Evolutionary conservation across 2,329 filamentous ascomycete species (phyloP).

Genomic region (Xylariaceae sp.): DNA sequence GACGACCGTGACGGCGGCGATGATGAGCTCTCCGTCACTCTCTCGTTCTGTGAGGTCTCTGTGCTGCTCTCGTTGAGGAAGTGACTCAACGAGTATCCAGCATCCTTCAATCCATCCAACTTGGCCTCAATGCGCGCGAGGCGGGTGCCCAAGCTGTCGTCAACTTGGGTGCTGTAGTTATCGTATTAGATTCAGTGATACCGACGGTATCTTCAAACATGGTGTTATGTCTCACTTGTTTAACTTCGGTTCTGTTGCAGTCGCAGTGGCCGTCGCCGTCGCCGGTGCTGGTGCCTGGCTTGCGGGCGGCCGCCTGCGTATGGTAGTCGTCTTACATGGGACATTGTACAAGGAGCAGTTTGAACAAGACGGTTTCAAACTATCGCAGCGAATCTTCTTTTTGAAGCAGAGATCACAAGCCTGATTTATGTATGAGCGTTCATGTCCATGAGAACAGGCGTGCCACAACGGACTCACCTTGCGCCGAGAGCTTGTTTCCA

Average conservation of each 20-base stretch:
- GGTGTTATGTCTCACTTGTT: background rate
- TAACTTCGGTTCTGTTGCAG: background rate
- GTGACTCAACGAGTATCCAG: background rate
- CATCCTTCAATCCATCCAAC: conserved; percentile 20
- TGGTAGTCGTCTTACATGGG: conserved; percentile 34
- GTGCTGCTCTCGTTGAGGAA: conserved; percentile 1
- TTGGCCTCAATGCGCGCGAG: conserved; percentile 30
- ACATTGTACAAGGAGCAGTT: conserved; percentile 44
- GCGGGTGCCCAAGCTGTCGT: conserved; percentile 22
- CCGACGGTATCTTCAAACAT: background rate
- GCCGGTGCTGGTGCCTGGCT: conserved; percentile 1
- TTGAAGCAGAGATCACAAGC: conserved; percentile 44
- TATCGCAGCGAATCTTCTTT: conserved; percentile 48
- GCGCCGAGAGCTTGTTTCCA: conserved; percentile 31
- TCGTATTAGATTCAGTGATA: background rate
- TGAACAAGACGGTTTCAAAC: conserved; percentile 42
- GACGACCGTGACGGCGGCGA: background rate
- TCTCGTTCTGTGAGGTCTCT: background rate
- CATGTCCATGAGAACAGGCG: background rate
- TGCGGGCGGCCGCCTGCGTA: conserved; percentile 24
- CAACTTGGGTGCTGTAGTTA: background rate
- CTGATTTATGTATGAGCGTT: conserved; percentile 5
- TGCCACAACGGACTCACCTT: conserved; percentile 18
- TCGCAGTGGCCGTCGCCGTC: background rate
- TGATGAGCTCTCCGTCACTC: background rate